phyloP scores from a whole-genome alignment of 78 protist species.

The Carpediemonas membranifera region DNA sequence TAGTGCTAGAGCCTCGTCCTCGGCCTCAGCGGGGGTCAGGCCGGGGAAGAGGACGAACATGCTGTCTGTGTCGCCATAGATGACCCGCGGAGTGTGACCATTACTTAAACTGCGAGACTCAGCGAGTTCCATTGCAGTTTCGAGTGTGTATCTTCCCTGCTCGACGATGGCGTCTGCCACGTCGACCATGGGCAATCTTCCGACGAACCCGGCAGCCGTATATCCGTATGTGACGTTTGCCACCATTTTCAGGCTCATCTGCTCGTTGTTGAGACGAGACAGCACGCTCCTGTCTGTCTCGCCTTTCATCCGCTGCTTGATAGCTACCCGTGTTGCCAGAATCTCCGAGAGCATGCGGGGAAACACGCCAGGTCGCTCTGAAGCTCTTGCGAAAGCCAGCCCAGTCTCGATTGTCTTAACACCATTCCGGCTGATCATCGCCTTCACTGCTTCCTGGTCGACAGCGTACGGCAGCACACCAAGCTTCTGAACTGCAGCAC shows the following conservation, averaged over 20 bases:
- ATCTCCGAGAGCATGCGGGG: slow-evolving; percentile 78
- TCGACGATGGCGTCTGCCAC: slow-evolving; percentile 90
- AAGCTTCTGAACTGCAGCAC: background rate
- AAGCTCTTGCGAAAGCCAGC: no score
- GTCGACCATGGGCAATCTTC: slow-evolving; percentile 93
- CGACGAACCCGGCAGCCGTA: slow-evolving; percentile 75
- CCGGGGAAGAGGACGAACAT: slow-evolving; percentile 60
- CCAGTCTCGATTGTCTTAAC: no score
- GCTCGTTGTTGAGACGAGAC: slow-evolving; percentile 60
- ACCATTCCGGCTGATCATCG: no score
- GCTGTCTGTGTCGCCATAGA: slow-evolving; percentile 97
- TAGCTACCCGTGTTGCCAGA: slow-evolving; percentile 74
- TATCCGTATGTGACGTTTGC: slow-evolving; percentile 97
- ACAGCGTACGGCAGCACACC: background rate
- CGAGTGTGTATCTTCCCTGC: slow-evolving; percentile 69
- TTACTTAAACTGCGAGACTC: no score
- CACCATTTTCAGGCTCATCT: slow-evolving; percentile 81
- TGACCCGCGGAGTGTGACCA: slow-evolving; percentile 52
- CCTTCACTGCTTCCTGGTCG: no score
- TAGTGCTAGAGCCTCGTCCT: slow-evolving; percentile 38
- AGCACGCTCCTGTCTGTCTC: slow-evolving; percentile 37
- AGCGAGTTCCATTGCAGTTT: slow-evolving; percentile 48
- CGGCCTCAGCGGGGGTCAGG: slow-evolving; percentile 52
- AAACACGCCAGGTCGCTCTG: no score
- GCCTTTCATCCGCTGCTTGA: slow-evolving; percentile 3